Conservation (phyloP, 306 rosid species). For the Canavalia gladiata region DNA sequence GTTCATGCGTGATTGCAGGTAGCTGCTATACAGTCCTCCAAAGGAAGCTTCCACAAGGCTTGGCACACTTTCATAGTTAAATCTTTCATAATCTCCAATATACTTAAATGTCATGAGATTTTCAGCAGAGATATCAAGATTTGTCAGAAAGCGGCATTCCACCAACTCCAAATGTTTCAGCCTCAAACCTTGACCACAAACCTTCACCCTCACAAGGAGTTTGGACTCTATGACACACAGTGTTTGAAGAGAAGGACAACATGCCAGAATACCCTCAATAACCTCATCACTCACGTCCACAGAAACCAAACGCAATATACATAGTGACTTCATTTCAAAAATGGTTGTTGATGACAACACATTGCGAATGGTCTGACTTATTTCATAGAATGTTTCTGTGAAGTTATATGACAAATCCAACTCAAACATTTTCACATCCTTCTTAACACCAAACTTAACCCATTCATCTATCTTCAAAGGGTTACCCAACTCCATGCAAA, state of each 20-base stretch:
- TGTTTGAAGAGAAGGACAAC: slow-evolving; percentile 30
- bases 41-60: slow-evolving; percentile 28
- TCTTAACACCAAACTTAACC: slow-evolving; percentile 4
- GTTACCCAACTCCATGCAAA: slow-evolving; percentile 37
- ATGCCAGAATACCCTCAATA: background rate
- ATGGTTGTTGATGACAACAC: background rate
- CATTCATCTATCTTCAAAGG: slow-evolving; percentile 2
- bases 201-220: background rate
- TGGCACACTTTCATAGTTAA: background rate
- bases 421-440: slow-evolving; percentile 17
- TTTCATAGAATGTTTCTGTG: background rate
- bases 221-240: background rate
- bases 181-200: background rate
- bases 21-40: background rate
- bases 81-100: background rate
- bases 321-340: background rate
- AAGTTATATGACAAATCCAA: background rate
- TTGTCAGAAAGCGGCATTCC: background rate
- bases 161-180: slow-evolving; percentile 38
- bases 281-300: slow-evolving; percentile 28
- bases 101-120: slow-evolving; percentile 27
- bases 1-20: background rate
- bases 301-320: slow-evolving; percentile 7
- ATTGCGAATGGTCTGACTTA: background rate
- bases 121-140: slow-evolving; percentile 17